Conservation (phyloP, 306 rosid genomes). For the Purshia tridentata region DNA sequence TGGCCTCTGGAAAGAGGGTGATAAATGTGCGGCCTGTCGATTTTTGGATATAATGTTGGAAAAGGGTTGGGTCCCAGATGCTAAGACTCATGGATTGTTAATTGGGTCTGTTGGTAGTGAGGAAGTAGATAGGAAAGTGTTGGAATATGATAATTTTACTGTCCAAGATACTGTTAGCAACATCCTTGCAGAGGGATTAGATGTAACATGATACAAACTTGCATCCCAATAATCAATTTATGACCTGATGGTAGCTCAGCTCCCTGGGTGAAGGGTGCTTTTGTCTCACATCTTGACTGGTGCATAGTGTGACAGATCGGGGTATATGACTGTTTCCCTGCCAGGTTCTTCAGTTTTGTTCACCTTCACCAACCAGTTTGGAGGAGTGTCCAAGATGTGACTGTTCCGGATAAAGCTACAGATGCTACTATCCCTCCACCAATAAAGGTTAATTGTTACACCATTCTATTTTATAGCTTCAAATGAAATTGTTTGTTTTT, state of each 20-base stretch:
- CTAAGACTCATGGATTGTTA: slow-evolving; percentile 69
- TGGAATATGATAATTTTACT: slow-evolving; percentile 27
- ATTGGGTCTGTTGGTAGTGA: slow-evolving; percentile 54
- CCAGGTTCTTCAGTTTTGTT: not conserved
- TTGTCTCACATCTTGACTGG: not conserved
- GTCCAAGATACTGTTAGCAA: slow-evolving; percentile 62
- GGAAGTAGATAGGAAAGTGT: slow-evolving; percentile 22
- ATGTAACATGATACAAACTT: slow-evolving; percentile 33
- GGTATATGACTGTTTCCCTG: not conserved
- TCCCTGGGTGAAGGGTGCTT: not conserved
- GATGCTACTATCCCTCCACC: not conserved
- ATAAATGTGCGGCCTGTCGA: slow-evolving; percentile 42
- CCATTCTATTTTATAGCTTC: not conserved
- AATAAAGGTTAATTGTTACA: not conserved
- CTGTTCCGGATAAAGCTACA: too few species aligned
- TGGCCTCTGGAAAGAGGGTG: slow-evolving; percentile 83
- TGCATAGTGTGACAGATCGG: not conserved
- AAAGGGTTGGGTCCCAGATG: slow-evolving; percentile 86
- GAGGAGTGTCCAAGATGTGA: too few species aligned
- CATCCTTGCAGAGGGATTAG: slow-evolving; percentile 76
- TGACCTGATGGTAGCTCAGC: not conserved
- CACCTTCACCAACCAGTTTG: not conserved
- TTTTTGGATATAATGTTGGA: slow-evolving; percentile 82
- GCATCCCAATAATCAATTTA: slow-evolving; percentile 5
- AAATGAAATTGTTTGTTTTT: not conserved